Conservation (phyloP, 1,284 basidiomycete genomes). For the Singerocomus inundabilis region DNA sequence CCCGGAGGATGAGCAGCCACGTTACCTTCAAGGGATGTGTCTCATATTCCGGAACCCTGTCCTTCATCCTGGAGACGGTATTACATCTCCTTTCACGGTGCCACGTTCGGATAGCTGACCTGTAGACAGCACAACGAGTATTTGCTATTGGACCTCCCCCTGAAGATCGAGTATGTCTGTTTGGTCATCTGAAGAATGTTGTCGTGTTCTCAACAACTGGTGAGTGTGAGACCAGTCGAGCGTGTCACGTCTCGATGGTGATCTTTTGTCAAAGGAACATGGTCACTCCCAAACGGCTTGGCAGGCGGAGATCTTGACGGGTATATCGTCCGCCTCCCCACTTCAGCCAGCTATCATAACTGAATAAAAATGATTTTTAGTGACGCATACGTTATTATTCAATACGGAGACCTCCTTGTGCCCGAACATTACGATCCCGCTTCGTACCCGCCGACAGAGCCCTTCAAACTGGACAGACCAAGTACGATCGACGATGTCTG, state of each 20-base stretch:
- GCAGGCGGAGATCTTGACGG: conserved; percentile 50
- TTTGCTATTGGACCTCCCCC: conserved; percentile 72
- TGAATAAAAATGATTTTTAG: conserved; percentile 35
- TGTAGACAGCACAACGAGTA: conserved; percentile 60
- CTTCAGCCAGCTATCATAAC: conserved; percentile 10
- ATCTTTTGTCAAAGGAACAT: conserved; percentile 31
- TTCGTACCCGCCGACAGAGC: conserved; percentile 44
- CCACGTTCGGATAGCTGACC: conserved; percentile 5
- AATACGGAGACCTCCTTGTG: conserved; percentile 52
- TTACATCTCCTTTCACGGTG: background rate
- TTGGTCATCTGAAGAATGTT: conserved; percentile 38
- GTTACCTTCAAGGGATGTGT: conserved; percentile 53
- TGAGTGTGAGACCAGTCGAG: too few species aligned
- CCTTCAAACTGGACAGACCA: conserved; percentile 48
- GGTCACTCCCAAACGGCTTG: conserved; percentile 43
- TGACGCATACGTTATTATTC: conserved; percentile 55
- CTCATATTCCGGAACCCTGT: conserved; percentile 60
- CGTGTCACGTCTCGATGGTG: too few species aligned
- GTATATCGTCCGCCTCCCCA: conserved; percentile 30
- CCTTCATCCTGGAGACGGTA: conserved; percentile 61
- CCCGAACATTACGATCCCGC: conserved; percentile 49
- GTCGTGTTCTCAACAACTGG: conserved; percentile 46
- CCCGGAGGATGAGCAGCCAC: conserved; percentile 44
- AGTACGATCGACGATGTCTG: conserved; percentile 74
- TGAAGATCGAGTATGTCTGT: conserved; percentile 47